Evolutionary conservation across 176 grass and related monocot species (phyloP).

Genomic region (Musa troglodytarum): DNA sequence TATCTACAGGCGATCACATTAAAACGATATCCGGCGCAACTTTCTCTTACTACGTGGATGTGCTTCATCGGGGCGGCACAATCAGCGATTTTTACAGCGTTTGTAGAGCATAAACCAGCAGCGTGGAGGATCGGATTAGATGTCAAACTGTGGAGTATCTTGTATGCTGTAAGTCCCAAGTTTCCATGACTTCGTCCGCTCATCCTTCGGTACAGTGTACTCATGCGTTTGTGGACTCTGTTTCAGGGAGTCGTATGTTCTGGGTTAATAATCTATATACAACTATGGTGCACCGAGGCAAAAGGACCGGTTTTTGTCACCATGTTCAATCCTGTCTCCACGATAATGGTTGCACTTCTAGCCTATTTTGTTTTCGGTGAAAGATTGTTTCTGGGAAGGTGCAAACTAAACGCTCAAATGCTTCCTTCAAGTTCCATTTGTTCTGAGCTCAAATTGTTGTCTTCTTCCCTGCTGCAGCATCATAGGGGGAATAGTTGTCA

Average conservation of each 20-base stretch:
- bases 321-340: slow-evolving; percentile 82
- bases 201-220: background rate
- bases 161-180: slow-evolving; percentile 37
- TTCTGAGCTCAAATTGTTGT: background rate
- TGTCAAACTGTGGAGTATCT: slow-evolving; percentile 71
- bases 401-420: slow-evolving; percentile 1
- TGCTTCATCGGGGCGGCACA: slow-evolving; percentile 53
- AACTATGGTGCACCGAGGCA: slow-evolving; percentile 80
- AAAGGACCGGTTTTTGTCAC: slow-evolving; percentile 94
- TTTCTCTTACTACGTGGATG: slow-evolving; percentile 87
- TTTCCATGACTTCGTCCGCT: background rate
- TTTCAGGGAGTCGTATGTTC: slow-evolving; percentile 61
- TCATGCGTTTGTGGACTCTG: background rate
- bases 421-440: background rate
- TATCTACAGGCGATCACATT: slow-evolving; percentile 52
- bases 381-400: slow-evolving; percentile 63
- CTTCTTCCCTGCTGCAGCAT: slow-evolving; percentile 34
- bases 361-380: slow-evolving; percentile 78
- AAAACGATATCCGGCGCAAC: slow-evolving; percentile 73
- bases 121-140: slow-evolving; percentile 73
- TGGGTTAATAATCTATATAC: slow-evolving; percentile 70
- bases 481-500: slow-evolving; percentile 61
- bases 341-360: slow-evolving; percentile 65
- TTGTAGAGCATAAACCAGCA: slow-evolving; percentile 33
- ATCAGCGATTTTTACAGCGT: slow-evolving; percentile 44